A percentile compares a stretch with the other conserved stretches of the same genome.
Evolutionary conservation across 2,329 filamentous ascomycete species (phyloP).

Genomic region (Seiridium unicorne): DNA sequence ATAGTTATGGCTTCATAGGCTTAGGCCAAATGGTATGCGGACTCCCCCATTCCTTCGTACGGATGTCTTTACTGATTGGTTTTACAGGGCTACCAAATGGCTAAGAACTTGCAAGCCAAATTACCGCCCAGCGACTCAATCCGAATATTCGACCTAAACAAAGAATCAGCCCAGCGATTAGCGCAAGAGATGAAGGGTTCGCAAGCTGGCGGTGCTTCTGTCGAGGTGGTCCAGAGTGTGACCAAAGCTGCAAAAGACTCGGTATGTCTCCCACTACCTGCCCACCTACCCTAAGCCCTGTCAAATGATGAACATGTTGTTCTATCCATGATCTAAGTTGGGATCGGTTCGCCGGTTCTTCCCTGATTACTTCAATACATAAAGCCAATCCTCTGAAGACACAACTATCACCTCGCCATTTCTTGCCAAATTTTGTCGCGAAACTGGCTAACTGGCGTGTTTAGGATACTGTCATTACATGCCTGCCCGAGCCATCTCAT

Average conservation of each 20-base stretch:
- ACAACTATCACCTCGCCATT: conserved; percentile 14
- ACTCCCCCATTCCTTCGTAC: background rate
- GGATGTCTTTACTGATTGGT: conserved; percentile 6
- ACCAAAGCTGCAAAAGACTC: conserved; percentile 50
- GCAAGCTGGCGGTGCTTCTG: conserved; percentile 41
- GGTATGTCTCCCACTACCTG: conserved; percentile 34
- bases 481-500: conserved; percentile 84
- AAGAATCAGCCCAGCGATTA: conserved; percentile 43
- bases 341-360: conserved; percentile 53
- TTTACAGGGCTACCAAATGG: conserved; percentile 59
- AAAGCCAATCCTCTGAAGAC: conserved; percentile 75
- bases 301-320: conserved; percentile 33
- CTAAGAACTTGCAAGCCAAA: conserved; percentile 59
- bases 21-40: conserved; percentile 58
- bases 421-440: conserved; percentile 7
- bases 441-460: conserved; percentile 9
- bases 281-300: background rate
- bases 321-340: conserved; percentile 72
- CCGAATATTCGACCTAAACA: conserved; percentile 57
- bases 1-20: conserved; percentile 59
- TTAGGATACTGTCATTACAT: conserved; percentile 83
- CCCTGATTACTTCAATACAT: conserved; percentile 60
- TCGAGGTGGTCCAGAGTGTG: conserved; percentile 43
- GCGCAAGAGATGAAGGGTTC: conserved; percentile 44
- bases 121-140: conserved; percentile 49